phyloP scores from a whole-genome alignment of 2,329 filamentous ascomycete species.

The Penicillium fuscoglaucum region DNA sequence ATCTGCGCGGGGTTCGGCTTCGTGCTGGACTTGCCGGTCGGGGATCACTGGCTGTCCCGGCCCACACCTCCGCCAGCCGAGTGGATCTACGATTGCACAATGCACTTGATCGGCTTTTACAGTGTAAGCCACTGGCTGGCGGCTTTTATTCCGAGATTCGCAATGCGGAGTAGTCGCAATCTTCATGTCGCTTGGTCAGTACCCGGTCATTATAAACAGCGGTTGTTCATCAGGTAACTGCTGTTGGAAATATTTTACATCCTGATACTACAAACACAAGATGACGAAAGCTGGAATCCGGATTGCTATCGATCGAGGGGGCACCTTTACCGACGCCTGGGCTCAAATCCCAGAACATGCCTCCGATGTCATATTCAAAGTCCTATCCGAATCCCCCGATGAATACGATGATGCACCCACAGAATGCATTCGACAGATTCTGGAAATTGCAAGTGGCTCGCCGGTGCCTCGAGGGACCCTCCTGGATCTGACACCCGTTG shows the following conservation, averaged over 20 bases:
- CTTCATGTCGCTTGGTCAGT: neutral
- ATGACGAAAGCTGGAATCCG: neutral
- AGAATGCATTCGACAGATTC: constrained; percentile 79
- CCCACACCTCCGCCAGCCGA: neutral
- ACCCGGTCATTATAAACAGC: neutral
- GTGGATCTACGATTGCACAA: neutral
- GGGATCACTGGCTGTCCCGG: neutral
- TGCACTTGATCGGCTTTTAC: neutral
- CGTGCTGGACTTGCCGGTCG: neutral
- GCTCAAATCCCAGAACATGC: constrained; percentile 25
- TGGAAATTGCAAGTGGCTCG: constrained; percentile 42
- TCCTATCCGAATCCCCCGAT: constrained; percentile 32
- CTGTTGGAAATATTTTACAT: neutral
- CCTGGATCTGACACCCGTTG: neutral
- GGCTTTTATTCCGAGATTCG: neutral
- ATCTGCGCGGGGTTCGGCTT: neutral
- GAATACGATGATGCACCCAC: constrained; percentile 56
- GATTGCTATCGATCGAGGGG: constrained; percentile 23
- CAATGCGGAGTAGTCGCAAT: neutral
- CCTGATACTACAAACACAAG: neutral
- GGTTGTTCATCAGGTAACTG: neutral
- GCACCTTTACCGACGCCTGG: constrained; percentile 34
- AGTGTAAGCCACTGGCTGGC: neutral
- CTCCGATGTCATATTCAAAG: constrained; percentile 30
- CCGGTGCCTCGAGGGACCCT: neutral